Evolutionary conservation across 345 rosid genomes (phyloP).

Genomic region (Brassica nigra): DNA sequence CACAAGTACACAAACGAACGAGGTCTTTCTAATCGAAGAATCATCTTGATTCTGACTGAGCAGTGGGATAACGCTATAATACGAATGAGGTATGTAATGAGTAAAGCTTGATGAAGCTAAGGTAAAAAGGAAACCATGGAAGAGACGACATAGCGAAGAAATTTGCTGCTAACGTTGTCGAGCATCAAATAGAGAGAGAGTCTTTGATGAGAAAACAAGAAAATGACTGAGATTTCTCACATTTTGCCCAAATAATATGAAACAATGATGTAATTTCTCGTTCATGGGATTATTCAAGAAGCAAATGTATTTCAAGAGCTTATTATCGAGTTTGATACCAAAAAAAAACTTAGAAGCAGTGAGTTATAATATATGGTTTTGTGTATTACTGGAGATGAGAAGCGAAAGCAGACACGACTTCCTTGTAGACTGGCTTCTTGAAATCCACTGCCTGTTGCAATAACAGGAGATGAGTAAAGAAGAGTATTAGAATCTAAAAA

Average conservation of each 20-base stretch:
- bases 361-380: not conserved
- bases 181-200: too few species aligned
- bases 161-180: slow-evolving; percentile 61
- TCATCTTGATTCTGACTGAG: not conserved
- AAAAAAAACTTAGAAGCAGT: not conserved
- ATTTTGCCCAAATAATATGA: not conserved
- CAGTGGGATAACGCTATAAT: not conserved
- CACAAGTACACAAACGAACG: not conserved
- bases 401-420: slow-evolving; percentile 64
- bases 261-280: not conserved
- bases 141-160: slow-evolving; percentile 69
- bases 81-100: slow-evolving; percentile 58
- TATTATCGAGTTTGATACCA: not conserved
- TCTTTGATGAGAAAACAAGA: not conserved
- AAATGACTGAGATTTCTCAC: not conserved
- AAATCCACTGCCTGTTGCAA: slow-evolving; percentile 73
- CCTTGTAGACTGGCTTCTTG: slow-evolving; percentile 86
- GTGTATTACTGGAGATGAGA: slow-evolving; percentile 55
- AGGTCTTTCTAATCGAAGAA: not conserved
- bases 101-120: slow-evolving; percentile 55
- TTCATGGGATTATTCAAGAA: not conserved
- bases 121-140: slow-evolving; percentile 58
- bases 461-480: not conserved
- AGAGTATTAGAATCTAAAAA: not conserved
- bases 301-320: slow-evolving; percentile 15